Conservation (phyloP, 2,329 filamentous ascomycete genomes). For the Microdochium trichocladiopsis region DNA sequence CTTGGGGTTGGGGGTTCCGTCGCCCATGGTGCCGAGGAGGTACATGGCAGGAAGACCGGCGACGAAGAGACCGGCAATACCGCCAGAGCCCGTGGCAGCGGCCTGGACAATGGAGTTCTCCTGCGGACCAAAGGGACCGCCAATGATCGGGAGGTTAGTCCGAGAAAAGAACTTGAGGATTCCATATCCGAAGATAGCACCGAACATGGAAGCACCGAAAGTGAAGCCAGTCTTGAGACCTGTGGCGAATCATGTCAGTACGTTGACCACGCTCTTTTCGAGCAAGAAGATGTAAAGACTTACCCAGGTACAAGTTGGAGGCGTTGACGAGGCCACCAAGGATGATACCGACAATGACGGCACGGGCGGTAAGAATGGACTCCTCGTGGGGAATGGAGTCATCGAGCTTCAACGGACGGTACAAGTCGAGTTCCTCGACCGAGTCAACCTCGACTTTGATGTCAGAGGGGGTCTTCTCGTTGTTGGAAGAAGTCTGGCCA, state of each 20-base stretch:
- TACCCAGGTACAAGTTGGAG: slow-evolving; percentile 52
- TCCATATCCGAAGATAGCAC: slow-evolving; percentile 42
- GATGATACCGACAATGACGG: slow-evolving; percentile 45
- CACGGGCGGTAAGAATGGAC: slow-evolving; percentile 46
- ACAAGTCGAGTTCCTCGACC: not conserved
- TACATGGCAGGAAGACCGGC: slow-evolving; percentile 55
- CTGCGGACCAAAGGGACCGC: slow-evolving; percentile 49
- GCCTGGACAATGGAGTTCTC: slow-evolving; percentile 57
- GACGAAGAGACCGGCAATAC: slow-evolving; percentile 49
- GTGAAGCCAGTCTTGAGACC: slow-evolving; percentile 46
- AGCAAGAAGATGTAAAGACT: not conserved
- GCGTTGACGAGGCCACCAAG: slow-evolving; percentile 54
- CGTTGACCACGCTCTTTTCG: not conserved
- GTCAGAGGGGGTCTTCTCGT: not conserved
- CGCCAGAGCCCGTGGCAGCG: slow-evolving; percentile 51
- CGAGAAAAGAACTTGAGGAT: slow-evolving; percentile 47
- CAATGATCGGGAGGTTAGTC: slow-evolving; percentile 40
- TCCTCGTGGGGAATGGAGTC: slow-evolving; percentile 17
- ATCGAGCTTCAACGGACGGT: not conserved
- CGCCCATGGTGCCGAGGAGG: slow-evolving; percentile 40
- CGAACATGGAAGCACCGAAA: slow-evolving; percentile 32
- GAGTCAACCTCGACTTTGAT: not conserved
- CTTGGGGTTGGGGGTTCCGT: slow-evolving; percentile 30
- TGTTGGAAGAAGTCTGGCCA: not conserved
- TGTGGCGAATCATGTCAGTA: not conserved